Percentiles rank a stretch among this genome's conserved stretches.
Evolutionary conservation across 129 eudicot species (phyloP).

Genomic region (Arctium minus): DNA sequence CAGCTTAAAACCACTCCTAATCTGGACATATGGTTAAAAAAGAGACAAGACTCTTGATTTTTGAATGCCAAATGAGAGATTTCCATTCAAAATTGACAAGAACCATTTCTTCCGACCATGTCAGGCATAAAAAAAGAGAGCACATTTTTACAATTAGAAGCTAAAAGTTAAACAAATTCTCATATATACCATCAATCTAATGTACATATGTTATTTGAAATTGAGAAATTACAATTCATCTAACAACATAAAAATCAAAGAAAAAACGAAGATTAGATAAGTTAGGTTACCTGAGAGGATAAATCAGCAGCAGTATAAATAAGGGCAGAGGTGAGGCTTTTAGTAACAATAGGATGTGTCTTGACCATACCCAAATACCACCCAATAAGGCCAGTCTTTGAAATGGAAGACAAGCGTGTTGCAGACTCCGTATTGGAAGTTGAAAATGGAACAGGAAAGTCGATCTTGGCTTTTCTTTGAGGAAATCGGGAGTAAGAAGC

Average conservation of each 20-base stretch:
- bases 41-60: background rate
- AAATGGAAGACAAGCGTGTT: slow-evolving; percentile 20
- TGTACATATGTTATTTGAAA: background rate
- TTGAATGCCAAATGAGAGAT: background rate
- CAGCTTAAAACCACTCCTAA: background rate
- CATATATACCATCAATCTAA: background rate
- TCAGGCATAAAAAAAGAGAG: too few species aligned
- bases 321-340: slow-evolving; percentile 63
- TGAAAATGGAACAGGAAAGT: slow-evolving; percentile 21
- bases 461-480: slow-evolving; percentile 35
- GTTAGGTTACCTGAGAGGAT: slow-evolving; percentile 67
- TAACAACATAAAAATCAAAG: background rate
- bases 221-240: background rate
- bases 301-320: slow-evolving; percentile 76
- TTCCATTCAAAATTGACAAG: too few species aligned
- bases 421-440: background rate
- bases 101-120: too few species aligned
- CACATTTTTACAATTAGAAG: background rate
- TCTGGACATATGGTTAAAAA: background rate
- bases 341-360: slow-evolving; percentile 74
- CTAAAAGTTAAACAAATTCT: background rate
- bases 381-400: slow-evolving; percentile 42
- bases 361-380: slow-evolving; percentile 80
- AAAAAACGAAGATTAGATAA: background rate
- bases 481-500: slow-evolving; percentile 33